phyloP scores from a whole-genome alignment of 192 early-diverging fungal species.

The Gryganskiella cystojenkinii region DNA sequence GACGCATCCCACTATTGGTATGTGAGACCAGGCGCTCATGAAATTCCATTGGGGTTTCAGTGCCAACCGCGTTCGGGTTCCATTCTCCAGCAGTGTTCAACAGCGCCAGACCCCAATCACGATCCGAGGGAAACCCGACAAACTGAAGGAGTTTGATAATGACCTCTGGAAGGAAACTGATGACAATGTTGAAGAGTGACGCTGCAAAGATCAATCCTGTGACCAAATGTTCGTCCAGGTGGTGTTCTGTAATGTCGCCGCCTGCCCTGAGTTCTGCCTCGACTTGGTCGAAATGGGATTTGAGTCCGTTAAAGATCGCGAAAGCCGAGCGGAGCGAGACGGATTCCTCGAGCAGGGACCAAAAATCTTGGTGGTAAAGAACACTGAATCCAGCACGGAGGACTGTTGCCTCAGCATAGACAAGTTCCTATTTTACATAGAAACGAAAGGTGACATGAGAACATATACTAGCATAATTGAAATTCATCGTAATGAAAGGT shows the following conservation, averaged over 20 bases:
- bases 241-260: conserved; percentile 58
- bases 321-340: conserved; percentile 78
- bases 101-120: conserved; percentile 75
- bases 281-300: conserved; percentile 55
- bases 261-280: conserved; percentile 60
- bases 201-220: conserved; percentile 82
- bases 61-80: conserved; percentile 46
- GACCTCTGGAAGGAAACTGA: conserved; percentile 79
- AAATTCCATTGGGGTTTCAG: conserved; percentile 33
- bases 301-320: conserved; percentile 67
- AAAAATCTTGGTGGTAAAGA: conserved; percentile 77
- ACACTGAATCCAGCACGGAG: conserved; percentile 79
- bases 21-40: conserved; percentile 37
- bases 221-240: conserved; percentile 83
- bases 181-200: conserved; percentile 80
- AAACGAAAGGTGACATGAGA: background rate
- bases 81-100: conserved; percentile 79
- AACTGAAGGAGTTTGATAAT: conserved; percentile 82
- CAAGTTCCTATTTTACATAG: conserved; percentile 67
- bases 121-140: conserved; percentile 83
- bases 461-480: background rate
- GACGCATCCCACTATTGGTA: conserved; percentile 71
- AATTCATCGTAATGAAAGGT: background rate
- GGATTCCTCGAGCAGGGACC: conserved; percentile 80
- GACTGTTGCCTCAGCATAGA: conserved; percentile 81